Base-by-base conservation (phyloP, 2,329 filamentous ascomycete species). In the Dactylellina drechsleri region DNA sequence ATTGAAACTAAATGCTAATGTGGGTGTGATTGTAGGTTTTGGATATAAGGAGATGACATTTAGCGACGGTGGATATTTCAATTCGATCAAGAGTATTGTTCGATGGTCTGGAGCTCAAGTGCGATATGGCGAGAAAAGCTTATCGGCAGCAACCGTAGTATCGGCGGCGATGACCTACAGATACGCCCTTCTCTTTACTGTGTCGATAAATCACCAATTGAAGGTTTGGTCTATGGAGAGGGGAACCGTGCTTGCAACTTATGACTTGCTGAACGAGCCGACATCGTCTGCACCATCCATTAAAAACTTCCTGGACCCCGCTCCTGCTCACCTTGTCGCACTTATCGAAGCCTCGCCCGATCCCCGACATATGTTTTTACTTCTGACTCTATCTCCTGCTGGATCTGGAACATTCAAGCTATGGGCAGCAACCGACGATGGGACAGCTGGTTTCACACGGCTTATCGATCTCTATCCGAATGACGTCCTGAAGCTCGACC, bases 331-430 rank as follows among this genome's bases (percentile, higher is more conserved):
- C 40, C 64, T 80, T 26, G 70, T 80, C 40, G 62, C 77, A n/a
- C 54, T 80, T 3, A 74, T 85, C 12, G 83, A 84, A 53, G 83
- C 83, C 16, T 83, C 84, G 18, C 78, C 84, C 28, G 83, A 84
- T 60, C 81, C 81, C 15, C 83, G 83, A 18, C 84, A 85, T 75
- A 80, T 82, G 45, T 90, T 88, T 80, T 86, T 86, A 71, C 87
- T 94, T 62, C 88, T 92, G 43, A 94, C 92, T 7, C 97, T 93
- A 82, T 97, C 93, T 10, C 94, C 95, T 0, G 88, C 95, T 77
- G 91, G 93, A 31, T 87, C 89, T 47, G 91, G 95, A 41, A 90
- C 94, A 80, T 98, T 99, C 85, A 98, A 97, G 81, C 93, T 99
- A 80, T 99, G 93, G 92, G 77, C 83, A 78, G 77, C 83, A 77